Evolutionary conservation across 345 rosid species (phyloP).

Genomic region (Brassica carinata): DNA sequence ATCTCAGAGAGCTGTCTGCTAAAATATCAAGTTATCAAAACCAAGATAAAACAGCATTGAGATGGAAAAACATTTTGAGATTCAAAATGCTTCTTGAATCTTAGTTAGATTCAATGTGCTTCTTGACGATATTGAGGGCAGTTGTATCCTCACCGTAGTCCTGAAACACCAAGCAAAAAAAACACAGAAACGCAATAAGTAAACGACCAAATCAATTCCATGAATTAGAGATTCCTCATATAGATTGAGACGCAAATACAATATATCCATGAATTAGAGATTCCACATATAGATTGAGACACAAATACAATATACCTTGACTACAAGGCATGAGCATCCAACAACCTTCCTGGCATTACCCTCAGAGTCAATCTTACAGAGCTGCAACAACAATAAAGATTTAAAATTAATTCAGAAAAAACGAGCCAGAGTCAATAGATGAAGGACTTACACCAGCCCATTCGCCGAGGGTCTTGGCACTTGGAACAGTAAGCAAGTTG

Average conservation of each 20-base stretch:
- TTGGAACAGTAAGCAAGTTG: slow-evolving; percentile 65
- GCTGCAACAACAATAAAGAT: slow-evolving; percentile 44
- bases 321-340: slow-evolving; percentile 82
- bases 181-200: neutral
- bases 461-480: slow-evolving; percentile 87
- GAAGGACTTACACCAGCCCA: slow-evolving; percentile 83
- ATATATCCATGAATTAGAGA: neutral
- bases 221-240: neutral
- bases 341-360: slow-evolving; percentile 89
- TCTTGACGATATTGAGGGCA: slow-evolving; percentile 41
- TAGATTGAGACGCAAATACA: neutral
- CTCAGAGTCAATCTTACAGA: slow-evolving; percentile 85
- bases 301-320: slow-evolving; percentile 51
- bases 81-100: slow-evolving; percentile 10
- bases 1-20: slow-evolving; percentile 31
- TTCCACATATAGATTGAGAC: neutral
- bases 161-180: slow-evolving; percentile 11
- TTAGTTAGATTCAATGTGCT: slow-evolving; percentile 40
- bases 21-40: slow-evolving; percentile 28
- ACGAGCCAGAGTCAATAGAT: too few species aligned
- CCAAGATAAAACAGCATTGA: slow-evolving; percentile 34
- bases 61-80: slow-evolving; percentile 24
- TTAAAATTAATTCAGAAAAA: neutral
- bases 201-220: neutral
- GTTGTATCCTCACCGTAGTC: slow-evolving; percentile 47